Conservation (phyloP, 73 alveolate species). For the Halteria grandinella region DNA sequence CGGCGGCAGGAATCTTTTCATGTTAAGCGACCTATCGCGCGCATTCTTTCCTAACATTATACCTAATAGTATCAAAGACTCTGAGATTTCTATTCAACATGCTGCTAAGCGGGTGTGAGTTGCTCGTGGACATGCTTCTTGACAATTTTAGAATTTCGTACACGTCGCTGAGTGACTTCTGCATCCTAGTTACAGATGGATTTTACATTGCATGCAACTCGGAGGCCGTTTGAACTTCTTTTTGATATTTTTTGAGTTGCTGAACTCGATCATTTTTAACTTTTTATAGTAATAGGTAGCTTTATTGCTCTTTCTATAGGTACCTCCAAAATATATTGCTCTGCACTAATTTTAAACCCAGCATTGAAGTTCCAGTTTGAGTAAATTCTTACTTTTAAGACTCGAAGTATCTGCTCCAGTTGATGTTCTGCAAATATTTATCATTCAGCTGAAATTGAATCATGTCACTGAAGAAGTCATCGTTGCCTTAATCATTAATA, state of each 20-base stretch:
- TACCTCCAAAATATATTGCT: background rate
- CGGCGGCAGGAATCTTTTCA: background rate
- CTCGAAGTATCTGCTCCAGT: slow-evolving; percentile 15
- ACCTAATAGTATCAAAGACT: slow-evolving; percentile 28
- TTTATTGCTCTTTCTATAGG: background rate
- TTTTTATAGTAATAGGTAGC: background rate
- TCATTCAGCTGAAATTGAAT: slow-evolving; percentile 7
- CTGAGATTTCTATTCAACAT: slow-evolving; percentile 46
- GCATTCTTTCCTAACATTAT: background rate
- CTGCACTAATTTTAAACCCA: slow-evolving; percentile 1
- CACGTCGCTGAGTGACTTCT: slow-evolving; percentile 18
- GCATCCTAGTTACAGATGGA: background rate
- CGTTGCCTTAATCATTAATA: background rate
- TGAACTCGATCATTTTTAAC: background rate
- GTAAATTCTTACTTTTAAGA: background rate
- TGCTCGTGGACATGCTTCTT: too few relatives aligned
- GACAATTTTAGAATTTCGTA: slow-evolving; percentile 12
- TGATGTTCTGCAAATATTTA: background rate
- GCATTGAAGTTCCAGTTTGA: too few relatives aligned
- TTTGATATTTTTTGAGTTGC: too few relatives aligned
- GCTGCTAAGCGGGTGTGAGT: slow-evolving; percentile 32
- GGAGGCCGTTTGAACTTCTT: background rate
- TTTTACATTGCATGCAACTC: background rate
- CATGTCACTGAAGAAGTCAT: background rate
- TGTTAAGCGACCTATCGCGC: background rate